These are phyloP conservation scores for Aspergillus mulundensis DNA, from an alignment of 495 filamentous ascomycete genomes.

Conservation along the genomic window DNA sequence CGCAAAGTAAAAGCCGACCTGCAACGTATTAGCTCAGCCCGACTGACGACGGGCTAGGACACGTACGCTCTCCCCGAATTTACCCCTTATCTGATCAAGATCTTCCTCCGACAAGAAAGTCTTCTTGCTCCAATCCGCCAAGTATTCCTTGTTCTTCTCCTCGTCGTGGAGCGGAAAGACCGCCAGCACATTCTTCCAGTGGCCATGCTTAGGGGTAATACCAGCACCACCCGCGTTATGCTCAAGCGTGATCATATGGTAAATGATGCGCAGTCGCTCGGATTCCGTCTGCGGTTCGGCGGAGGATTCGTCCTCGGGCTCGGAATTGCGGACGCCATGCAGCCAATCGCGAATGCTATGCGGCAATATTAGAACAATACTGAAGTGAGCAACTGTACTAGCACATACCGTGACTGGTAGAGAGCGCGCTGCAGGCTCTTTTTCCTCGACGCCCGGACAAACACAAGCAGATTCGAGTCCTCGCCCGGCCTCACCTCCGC, in stretches of 20 bases:
- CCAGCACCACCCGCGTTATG: constrained; percentile 81
- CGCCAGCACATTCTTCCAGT: constrained; percentile 80
- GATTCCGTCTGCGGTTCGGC: constrained; percentile 76
- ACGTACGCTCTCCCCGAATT: constrained; percentile 79
- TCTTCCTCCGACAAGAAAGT: constrained; percentile 75
- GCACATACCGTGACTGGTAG: constrained; percentile 59
- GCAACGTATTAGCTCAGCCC: neutral
- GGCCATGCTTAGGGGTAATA: constrained; percentile 74
- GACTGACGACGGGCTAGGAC: neutral
- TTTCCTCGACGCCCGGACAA: constrained; percentile 60
- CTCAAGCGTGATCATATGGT: constrained; percentile 82
- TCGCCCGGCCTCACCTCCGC: constrained; percentile 82
- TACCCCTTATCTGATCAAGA: constrained; percentile 77
- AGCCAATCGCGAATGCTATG: constrained; percentile 91
- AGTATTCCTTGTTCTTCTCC: constrained; percentile 83
- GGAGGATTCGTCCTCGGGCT: constrained; percentile 65
- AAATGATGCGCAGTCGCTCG: constrained; percentile 79
- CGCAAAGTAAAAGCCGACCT: constrained; percentile 93
- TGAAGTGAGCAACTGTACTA: neutral
- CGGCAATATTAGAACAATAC: neutral
- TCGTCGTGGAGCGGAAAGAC: constrained; percentile 89
- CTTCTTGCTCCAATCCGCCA: constrained; percentile 80
- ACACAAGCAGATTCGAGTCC: constrained; percentile 73
- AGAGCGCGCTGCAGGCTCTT: constrained; percentile 47
- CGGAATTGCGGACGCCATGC: constrained; percentile 74